Evolutionary conservation across 179 eudicot genomes (phyloP), one percentile per base, ranked within the genome.

Genomic region (Carnegiea gigantea): DNA sequence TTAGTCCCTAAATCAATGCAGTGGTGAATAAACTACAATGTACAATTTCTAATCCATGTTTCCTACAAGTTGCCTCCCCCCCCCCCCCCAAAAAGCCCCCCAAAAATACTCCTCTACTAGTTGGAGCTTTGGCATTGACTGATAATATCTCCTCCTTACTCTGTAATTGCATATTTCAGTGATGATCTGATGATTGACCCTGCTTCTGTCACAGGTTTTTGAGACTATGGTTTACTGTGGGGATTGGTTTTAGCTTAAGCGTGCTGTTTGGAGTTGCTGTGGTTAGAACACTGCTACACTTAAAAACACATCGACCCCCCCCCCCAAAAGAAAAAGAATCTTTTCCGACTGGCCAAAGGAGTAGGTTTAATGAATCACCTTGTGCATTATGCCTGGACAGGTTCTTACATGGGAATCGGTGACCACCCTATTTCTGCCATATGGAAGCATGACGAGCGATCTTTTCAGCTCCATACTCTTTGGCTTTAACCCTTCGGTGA

Each of bases 141-240:
- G 60, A 36, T 71, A 38, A 54, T 54, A 67, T 21, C 23, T 38
- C 6, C 30, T 49, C 57, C 46, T 38, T 40, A 17, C 21, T 36
- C 70, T 70, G 40, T 83, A 36, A 51, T 79, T 28, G n/a, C 53
- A 26, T 21, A 51, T 28, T 60, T 54, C 14, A 15, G 43, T 40
- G 5, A 70, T 43, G 48, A 49, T 53, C 33, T 28, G 82, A 44
- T 79, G 18, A 73, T 84, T 78, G 78, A 72, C 36, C 48, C 18
- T 23, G 3, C 68, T 84, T 28, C 21, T 72, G 70, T 33, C 57
- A 62, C 88, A 92, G 98, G 89, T 90, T 51, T 82, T 85, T 91
- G 89, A 87, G 86, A 84, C 84, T 76, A 57, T 95, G 98, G 98
- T 95, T 95, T 84, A 83, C 93, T 2, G 83, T 90, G 74, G 98